Evolutionary conservation across 176 grass and related monocot genomes (phyloP), one percentile per base, ranked within the genome.

Genomic region (Musa troglodytarum): DNA sequence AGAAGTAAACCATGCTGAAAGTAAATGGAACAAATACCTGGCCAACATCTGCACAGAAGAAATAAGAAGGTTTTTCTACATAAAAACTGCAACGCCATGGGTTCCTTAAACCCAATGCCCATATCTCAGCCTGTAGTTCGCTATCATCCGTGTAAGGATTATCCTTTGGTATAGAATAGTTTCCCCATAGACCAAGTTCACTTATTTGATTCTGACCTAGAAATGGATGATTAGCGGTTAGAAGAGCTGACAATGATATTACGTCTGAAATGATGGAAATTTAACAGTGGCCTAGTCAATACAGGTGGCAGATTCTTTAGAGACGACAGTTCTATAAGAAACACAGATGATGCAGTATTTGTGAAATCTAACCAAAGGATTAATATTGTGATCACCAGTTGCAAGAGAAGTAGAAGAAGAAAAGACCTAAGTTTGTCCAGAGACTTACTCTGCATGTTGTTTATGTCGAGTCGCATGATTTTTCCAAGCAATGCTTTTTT

Each of bases 21-120:
- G 11, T 52, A 43, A 43, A 43, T 10, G 9, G 17, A 56, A 8
- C 8, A 26, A 25, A 59, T 93, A 94, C 95, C 91, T 99, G 84
- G 17, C 95, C 95, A 52, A 75, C 55, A 81, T 99, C 90, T 69
- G 86, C 90, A 77, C 90, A 99, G 79, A 88, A 94, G 80, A 99
- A 99, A 78, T 99, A 94, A 58, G 95, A 87, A 86, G 95, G 86
- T 66, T 73, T 88, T 11, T 86, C 52, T 1, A 81, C 76, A 78
- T 99, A 90, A 73, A 99, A 99, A 76, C 90, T 94, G 79, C 95
- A 99, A 74, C 86, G 86, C 95, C 95, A 99, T 1, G 95, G 90
- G 71, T 99, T 99, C 79, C 95, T 89, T 72, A 99, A 77, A 80
- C 90, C 90, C 53, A 90, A 73, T 20, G 95, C 90, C 88, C 90